phyloP scores from a whole-genome alignment of 306 rosid species.

The Hippophae tibetana region DNA sequence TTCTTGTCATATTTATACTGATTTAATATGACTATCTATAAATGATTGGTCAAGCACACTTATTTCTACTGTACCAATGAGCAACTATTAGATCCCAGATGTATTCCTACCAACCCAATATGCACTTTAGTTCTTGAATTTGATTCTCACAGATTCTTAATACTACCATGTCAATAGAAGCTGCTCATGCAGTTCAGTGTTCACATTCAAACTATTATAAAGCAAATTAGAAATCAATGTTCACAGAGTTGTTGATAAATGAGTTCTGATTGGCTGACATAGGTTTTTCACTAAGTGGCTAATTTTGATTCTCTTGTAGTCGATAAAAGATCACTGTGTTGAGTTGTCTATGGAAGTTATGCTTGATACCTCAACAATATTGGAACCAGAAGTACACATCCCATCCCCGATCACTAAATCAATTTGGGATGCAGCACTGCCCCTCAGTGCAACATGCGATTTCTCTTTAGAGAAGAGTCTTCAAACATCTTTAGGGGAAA shows the following conservation, averaged over 20 bases:
- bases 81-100: no score
- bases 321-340: constrained; percentile 33
- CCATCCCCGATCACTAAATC: constrained; percentile 32
- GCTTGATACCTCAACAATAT: constrained; percentile 36
- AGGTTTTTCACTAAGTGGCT: neutral
- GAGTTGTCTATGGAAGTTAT: constrained; percentile 51
- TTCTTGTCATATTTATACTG: no score
- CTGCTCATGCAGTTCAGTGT: no score
- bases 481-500: constrained; percentile 8
- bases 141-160: no score
- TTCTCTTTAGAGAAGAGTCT: constrained; percentile 27
- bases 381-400: constrained; percentile 64
- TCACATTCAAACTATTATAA: no score
- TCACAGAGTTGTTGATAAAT: neutral
- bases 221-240: no score
- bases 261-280: neutral
- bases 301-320: constrained; percentile 24
- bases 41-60: no score
- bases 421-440: constrained; percentile 62
- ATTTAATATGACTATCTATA: no score
- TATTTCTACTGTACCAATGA: no score
- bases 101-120: no score
- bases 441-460: constrained; percentile 21
- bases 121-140: no score
- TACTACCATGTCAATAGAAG: no score